phyloP scores from a whole-genome alignment of 2,329 filamentous ascomycete genomes.

The Zymoseptoria brevis region DNA sequence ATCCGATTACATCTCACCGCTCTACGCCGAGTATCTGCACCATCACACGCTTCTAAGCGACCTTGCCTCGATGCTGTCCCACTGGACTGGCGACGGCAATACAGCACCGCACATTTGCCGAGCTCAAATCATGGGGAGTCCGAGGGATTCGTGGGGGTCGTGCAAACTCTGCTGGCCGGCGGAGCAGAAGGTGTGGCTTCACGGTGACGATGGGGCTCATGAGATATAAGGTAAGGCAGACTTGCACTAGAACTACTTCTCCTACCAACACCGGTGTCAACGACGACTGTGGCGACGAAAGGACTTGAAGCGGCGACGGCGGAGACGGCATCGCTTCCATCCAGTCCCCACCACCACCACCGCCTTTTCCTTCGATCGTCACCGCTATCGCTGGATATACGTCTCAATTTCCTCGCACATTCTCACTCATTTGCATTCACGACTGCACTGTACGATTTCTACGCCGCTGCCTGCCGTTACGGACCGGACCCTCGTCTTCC shows the following conservation, averaged over 20 bases:
- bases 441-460: not conserved
- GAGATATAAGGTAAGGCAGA: not conserved
- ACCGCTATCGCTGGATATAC: not conserved
- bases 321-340: not conserved
- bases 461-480: not conserved
- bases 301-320: not conserved
- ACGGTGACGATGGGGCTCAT: not conserved
- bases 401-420: not conserved
- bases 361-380: not conserved
- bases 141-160: not conserved
- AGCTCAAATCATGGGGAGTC: not conserved
- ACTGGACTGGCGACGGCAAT: not conserved
- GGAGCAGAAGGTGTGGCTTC: not conserved
- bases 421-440: not conserved
- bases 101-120: not conserved
- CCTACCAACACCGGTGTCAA: not conserved
- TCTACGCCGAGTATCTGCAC: not conserved
- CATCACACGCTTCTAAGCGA: not conserved
- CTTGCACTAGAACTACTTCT: not conserved
- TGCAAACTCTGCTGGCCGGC: not conserved
- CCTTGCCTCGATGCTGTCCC: not conserved
- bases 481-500: not conserved
- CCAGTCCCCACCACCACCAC: not conserved
- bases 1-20: not conserved
- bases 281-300: not conserved